phyloP scores from a whole-genome alignment of 352 stramenopile genomes.

The Thalassiosira hispida region DNA sequence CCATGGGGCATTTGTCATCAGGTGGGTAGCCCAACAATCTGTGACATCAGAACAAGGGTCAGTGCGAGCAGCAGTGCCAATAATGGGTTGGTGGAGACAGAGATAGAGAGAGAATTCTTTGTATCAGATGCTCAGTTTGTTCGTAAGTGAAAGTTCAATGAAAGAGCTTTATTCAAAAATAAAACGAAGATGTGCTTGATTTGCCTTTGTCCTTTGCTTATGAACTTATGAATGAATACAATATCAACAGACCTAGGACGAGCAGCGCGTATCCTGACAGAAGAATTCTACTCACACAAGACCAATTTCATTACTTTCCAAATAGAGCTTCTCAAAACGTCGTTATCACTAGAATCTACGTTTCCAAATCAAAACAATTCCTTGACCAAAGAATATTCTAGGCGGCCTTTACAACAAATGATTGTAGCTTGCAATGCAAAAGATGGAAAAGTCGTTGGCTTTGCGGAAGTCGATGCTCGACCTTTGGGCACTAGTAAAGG shows the following conservation, averaged over 20 bases:
- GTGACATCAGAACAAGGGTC: slow-evolving; percentile 2
- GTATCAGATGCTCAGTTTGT: slow-evolving; percentile 52
- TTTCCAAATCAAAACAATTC: slow-evolving; percentile 57
- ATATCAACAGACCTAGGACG: slow-evolving; percentile 50
- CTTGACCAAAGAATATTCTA: slow-evolving; percentile 13
- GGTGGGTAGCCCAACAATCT: too few species aligned
- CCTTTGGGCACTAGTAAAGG: slow-evolving; percentile 25
- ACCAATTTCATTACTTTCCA: slow-evolving; percentile 75
- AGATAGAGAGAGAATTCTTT: slow-evolving; percentile 43
- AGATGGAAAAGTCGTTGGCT: slow-evolving; percentile 59
- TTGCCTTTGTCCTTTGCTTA: not conserved
- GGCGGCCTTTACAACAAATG: slow-evolving; percentile 51
- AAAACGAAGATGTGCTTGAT: too few species aligned
- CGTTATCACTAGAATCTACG: slow-evolving; percentile 67
- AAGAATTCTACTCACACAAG: slow-evolving; percentile 71
- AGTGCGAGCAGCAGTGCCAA: not conserved
- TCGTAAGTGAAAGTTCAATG: slow-evolving; percentile 35
- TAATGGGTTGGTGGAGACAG: not conserved
- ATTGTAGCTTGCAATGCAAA: slow-evolving; percentile 68
- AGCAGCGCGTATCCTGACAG: slow-evolving; percentile 67
- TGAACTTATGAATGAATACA: not conserved
- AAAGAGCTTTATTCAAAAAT: not conserved
- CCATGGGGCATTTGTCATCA: too few species aligned
- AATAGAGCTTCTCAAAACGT: slow-evolving; percentile 70
- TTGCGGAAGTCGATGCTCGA: slow-evolving; percentile 71